Base-by-base conservation (phyloP, 768 basidiomycete genomes). In the Calocybe gangraenosa region DNA sequence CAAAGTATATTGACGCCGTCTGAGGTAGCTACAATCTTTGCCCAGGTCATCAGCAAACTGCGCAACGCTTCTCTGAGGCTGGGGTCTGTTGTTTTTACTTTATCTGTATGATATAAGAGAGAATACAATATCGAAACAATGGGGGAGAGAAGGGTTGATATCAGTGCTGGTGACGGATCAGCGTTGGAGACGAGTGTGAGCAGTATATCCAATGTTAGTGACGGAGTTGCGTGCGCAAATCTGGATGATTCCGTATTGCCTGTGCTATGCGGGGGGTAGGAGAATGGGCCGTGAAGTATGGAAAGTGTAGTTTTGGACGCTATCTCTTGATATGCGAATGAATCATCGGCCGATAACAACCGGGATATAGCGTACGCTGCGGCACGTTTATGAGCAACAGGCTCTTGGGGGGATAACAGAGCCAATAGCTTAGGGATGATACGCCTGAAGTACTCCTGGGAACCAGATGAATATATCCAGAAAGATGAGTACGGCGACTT, bases 11-110 rank as follows among this genome's bases (percentile, higher is more conserved):
- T 64, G 14, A 76, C 51, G 0, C 78, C 86, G 42, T 84, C 80
- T 5, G 64, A 52, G 4, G 62, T 55, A 28, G 70, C 70, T 0
- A 82, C 71, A 3, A 87, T 74, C 47, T 84, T 78, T 0, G 80
- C 90, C 92, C 91, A 95, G 0, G 85, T 83, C 3, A 70, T 59
- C 17, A 94, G 62, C 11, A 92, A 57, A 7, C 79, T 81, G 15
- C 65, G 70, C 2, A 88, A 64, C 2, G 74, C 70, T 53, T 82
- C 81, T 49, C 71, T 80, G 9, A 86, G 54, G 1, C 69, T 62
- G 0, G 88, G 85, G 58, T 92, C 87, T 3, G 82, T 71, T 2
- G 81, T 73, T 54, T 76, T 84, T 21, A 63, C 60, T 18, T 59
- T 64, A 21, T 80, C 74, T 7, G 92, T 56, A 46, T 79, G 67